Conservation (phyloP, 768 basidiomycete genomes). For the Mycena sanguinolenta region DNA sequence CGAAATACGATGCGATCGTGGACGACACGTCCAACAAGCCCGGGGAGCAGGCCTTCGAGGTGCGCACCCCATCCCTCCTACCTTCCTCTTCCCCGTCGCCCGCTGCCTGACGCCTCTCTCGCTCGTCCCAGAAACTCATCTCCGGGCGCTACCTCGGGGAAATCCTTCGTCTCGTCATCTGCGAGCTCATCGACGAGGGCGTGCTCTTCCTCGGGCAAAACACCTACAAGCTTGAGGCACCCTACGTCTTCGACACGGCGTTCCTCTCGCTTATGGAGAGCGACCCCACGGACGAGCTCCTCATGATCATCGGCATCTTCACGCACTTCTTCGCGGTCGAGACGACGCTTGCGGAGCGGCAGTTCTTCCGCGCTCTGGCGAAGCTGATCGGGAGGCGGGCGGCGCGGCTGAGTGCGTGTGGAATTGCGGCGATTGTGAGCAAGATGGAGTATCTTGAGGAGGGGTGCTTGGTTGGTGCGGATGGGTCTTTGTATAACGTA, state of each 20-base stretch:
- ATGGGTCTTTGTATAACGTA: constrained; percentile 96
- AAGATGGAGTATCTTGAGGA: constrained; percentile 96
- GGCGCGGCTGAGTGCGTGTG: constrained; percentile 92
- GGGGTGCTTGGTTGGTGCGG: constrained; percentile 90
- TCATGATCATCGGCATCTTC: constrained; percentile 98
- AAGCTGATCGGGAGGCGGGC: constrained; percentile 91
- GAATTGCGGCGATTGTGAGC: constrained; percentile 95
- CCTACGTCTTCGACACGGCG: constrained; percentile 95
- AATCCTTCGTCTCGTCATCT: constrained; percentile 93
- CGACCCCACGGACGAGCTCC: constrained; percentile 95
- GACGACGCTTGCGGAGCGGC: constrained; percentile 95
- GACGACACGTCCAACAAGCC: constrained; percentile 98
- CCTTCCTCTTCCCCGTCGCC: background rate
- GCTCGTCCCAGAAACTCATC: constrained; percentile 82
- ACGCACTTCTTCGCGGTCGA: constrained; percentile 97
- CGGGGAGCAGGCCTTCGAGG: constrained; percentile 94
- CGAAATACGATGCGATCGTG: constrained; percentile 93
- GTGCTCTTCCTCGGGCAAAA: constrained; percentile 98
- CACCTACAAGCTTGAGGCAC: constrained; percentile 96
- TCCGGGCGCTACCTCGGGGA: constrained; percentile 97
- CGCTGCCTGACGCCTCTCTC: too few species aligned
- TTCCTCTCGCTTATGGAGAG: constrained; percentile 98
- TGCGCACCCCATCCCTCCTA: constrained; percentile 43
- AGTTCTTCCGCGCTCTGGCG: constrained; percentile 96
- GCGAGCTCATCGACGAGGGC: constrained; percentile 96